phyloP scores from a whole-genome alignment of 495 filamentous ascomycete genomes.

The Pyrenopolyporus hunteri region DNA sequence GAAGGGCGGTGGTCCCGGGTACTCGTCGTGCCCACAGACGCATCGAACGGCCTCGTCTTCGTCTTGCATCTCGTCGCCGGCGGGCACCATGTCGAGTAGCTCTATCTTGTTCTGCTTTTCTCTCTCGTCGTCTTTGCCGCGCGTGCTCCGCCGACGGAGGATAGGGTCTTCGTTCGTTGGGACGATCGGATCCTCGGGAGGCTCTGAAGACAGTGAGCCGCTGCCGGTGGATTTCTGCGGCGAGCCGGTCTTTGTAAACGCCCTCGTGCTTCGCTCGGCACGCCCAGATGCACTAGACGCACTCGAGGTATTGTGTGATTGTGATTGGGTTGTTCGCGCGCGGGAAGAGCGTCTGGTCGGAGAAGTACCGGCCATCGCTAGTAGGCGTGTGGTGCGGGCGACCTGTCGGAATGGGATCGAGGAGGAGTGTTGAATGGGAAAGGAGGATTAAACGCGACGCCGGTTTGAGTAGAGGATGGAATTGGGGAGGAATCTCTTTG shows the following conservation, averaged over 20 bases:
- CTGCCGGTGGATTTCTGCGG: conserved; percentile 75
- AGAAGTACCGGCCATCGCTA: conserved; percentile 63
- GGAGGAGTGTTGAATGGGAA: conserved; percentile 6
- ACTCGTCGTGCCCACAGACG: conserved; percentile 92
- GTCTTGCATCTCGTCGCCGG: conserved; percentile 70
- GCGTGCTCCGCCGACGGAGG: conserved; percentile 64
- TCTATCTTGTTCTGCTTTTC: conserved; percentile 51
- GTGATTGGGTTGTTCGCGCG: conserved; percentile 80
- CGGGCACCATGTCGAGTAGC: conserved; percentile 59
- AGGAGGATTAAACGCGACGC: conserved; percentile 9
- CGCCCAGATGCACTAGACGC: conserved; percentile 69
- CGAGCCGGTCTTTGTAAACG: conserved; percentile 72
- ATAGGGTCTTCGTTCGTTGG: conserved; percentile 51
- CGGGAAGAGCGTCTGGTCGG: conserved; percentile 86
- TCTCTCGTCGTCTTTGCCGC: conserved; percentile 58
- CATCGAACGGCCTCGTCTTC: conserved; percentile 95
- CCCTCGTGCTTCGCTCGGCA: conserved; percentile 71
- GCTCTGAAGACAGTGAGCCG: conserved; percentile 77
- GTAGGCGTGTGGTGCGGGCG: conserved; percentile 29
- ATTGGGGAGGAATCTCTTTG: conserved; percentile 10
- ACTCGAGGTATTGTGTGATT: conserved; percentile 78
- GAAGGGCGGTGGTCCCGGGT: conserved; percentile 82
- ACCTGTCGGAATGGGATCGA: conserved; percentile 37
- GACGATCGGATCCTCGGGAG: conserved; percentile 65
- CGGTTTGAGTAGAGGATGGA: conserved; percentile 8